Evolutionary conservation across 148 eudicot species (phyloP).

Genomic region (Vaccinium darrowii): DNA sequence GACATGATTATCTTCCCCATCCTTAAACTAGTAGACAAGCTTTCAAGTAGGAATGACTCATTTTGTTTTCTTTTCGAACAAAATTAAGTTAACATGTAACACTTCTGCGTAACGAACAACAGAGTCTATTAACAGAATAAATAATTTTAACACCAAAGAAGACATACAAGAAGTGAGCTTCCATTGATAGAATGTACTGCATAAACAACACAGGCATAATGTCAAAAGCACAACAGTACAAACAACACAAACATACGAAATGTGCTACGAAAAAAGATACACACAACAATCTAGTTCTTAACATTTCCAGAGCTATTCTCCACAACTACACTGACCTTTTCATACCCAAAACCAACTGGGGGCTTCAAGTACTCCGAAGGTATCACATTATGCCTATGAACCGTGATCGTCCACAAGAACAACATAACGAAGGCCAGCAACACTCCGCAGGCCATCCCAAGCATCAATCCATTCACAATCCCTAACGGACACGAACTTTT

Average conservation of each 20-base stretch:
- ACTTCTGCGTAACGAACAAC: neutral
- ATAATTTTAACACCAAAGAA: neutral
- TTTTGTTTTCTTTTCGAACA: neutral
- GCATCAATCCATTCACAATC: conserved; percentile 50
- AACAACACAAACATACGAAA: neutral
- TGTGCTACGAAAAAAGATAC: neutral
- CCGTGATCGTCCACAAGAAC: conserved; percentile 49
- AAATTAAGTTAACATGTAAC: neutral
- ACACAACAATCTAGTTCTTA: neutral
- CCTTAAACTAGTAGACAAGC: neutral
- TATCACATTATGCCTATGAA: conserved; percentile 23
- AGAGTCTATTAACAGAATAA: neutral
- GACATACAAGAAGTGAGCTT: conserved; percentile 7
- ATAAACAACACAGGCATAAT: neutral
- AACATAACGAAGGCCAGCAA: conserved; percentile 43
- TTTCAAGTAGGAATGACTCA: neutral
- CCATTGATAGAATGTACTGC: neutral
- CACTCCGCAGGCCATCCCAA: conserved; percentile 58
- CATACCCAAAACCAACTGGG: conserved; percentile 44
- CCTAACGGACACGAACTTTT: conserved; percentile 35
- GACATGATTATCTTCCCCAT: neutral
- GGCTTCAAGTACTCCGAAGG: conserved; percentile 33
- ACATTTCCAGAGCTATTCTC: neutral
- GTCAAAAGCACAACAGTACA: neutral
- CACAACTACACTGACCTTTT: conserved; percentile 50